Evolutionary conservation across 129 eudicot species (phyloP).

Genomic region (Pittosporum tobira): DNA sequence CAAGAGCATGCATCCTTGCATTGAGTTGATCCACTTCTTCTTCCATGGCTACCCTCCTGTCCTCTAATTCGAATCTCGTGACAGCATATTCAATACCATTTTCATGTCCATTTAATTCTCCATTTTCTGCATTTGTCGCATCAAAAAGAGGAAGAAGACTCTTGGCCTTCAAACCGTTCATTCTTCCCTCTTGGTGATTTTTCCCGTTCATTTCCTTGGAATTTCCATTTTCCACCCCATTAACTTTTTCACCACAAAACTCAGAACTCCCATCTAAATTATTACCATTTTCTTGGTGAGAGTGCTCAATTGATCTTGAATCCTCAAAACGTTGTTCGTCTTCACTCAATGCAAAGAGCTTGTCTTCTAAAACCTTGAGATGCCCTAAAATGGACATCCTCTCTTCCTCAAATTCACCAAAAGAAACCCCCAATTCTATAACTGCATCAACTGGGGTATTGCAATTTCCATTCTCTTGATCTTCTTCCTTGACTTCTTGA

Average conservation of each 20-base stretch:
- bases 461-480: slow-evolving; percentile 39
- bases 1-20: slow-evolving; percentile 87
- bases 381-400: slow-evolving; percentile 81
- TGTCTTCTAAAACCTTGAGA: slow-evolving; percentile 87
- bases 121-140: slow-evolving; percentile 49
- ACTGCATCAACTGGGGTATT: slow-evolving; percentile 55
- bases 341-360: slow-evolving; percentile 67
- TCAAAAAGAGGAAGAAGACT: slow-evolving; percentile 89
- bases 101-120: slow-evolving; percentile 29
- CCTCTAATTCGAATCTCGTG: slow-evolving; percentile 53
- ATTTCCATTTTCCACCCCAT: slow-evolving; percentile 37
- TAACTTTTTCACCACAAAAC: slow-evolving; percentile 26
- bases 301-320: slow-evolving; percentile 34
- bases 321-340: slow-evolving; percentile 49
- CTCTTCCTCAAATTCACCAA: slow-evolving; percentile 79
- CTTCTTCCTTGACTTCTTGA: slow-evolving; percentile 58
- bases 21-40: slow-evolving; percentile 90
- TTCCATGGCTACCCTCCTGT: slow-evolving; percentile 63
- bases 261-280: slow-evolving; percentile 31
- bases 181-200: slow-evolving; percentile 43
- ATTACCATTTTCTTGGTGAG: slow-evolving; percentile 44
- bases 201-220: slow-evolving; percentile 38
- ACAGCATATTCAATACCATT: slow-evolving; percentile 41
- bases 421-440: slow-evolving; percentile 53
- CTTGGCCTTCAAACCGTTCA: slow-evolving; percentile 49